Evolutionary conservation across 768 basidiomycete species (phyloP), one percentile per base, ranked within the genome.

Genomic region (Naganishia randhawae): DNA sequence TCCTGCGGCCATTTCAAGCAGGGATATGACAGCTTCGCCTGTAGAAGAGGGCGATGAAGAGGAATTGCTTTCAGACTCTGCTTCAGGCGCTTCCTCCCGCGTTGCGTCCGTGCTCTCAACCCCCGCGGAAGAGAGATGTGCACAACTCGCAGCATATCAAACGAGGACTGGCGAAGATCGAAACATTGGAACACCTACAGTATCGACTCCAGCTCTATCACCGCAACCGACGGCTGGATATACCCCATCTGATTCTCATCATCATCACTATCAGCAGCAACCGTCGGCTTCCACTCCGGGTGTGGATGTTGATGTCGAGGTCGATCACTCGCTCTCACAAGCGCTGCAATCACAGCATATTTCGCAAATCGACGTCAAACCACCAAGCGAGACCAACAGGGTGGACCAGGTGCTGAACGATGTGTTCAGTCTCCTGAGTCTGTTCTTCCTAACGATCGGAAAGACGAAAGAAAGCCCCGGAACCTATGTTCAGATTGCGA

Each of bases 361-460:
- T 14, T 68, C 67, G 7, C 55, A 62, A 27, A 51, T 68, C n/a
- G 61, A 62, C 19, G 67, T 68, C 61, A 63, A 62, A 22, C 70
- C 74, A 11, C 73, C 75, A 25, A 69, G 68, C 0, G 78, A 80
- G 76, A 75, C 78, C 11, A 99, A 98, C 80, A 84, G 96, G 61
- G 84, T 99, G 51, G 96, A 99, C 82, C 94, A 92, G 7, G 90
- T 92, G 4, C 86, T 99, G 52, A 88, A 91, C 32, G 96, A 99
- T 81, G 95, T 98, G 41, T 98, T 98, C 82, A 88, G 86, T 76
- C 85, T 99, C 55, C 85, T 99, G 50, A 95, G 92, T 16, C 85
- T 99, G 72, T 97, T 96, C 85, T 99, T 93, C 83, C 87, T 99
- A 74, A 96, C 94, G 41, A 93, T 99, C 70, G 96, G 96, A 50